Base-by-base conservation (phyloP, 2,329 filamentous ascomycete genomes). In the Escovopsis weberi region DNA sequence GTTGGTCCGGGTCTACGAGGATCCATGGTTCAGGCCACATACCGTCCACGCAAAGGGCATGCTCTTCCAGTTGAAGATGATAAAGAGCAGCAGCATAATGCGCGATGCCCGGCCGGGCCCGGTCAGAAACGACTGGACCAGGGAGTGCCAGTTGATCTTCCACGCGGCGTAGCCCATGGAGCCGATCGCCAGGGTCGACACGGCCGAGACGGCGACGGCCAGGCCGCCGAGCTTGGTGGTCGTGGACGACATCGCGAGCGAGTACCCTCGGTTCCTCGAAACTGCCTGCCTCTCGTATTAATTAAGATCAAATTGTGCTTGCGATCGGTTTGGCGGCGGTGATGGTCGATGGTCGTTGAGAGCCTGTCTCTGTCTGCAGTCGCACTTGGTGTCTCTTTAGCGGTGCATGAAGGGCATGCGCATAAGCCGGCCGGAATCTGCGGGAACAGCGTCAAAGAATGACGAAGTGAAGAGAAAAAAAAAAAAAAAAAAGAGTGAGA, bases 31-130 rank as follows among this genome's bases (percentile, higher is more conserved):
- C 15, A 15, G 12, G n/a, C 6, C 15, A 41, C 78, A 43, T 70
- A 84, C 79, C 51, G 85, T 85, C 84, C 84, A 89, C 9, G 75
- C 73, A 36, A 85, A 70, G 0, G 84, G 84, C 46, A 87, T 55
- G 46, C 72, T 82, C 69, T 89, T 89, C 63, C 80, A 67, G 59
- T 88, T 89, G 37, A 74, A 51, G 7, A 80, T 39, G 11, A 75
- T 65, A 43, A 82, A 73, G 11, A 74, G 40, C 12, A 80, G 51
- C 45, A 75, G 57, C 44, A 73, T 41, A 44, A 77, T 65, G 4
- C 74, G 68, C 48, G 66, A 72, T 6, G 63, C 68, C 41, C 70
- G 63, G 3, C 72, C 74, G 0, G 73, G 72, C 0, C 72, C 74
- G 0, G 68, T 74, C 45, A 72, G 57, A 53, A 75, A 76, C 26